Base-by-base conservation (phyloP, 768 basidiomycete genomes). In the Dioszegia crocea region DNA sequence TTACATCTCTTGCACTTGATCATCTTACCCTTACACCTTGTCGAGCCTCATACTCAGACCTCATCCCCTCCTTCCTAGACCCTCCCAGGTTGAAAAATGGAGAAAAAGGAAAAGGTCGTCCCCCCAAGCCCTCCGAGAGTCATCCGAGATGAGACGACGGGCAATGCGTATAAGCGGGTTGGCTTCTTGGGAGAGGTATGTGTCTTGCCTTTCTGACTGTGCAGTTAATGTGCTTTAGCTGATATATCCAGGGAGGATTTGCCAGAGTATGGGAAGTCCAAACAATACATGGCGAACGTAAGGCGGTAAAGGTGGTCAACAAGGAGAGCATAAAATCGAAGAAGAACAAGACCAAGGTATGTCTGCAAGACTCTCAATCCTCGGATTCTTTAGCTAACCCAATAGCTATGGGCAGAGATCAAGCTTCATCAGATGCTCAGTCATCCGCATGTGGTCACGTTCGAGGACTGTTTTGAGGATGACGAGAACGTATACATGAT, bases 401-500 rank as follows among this genome's bases (percentile, higher is more conserved):
- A 38, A 26, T 50, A 97, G 94, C 84, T 99, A 45, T 99, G 92
- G 71, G 93, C 94, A 60, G 94, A 99, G 82, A 99, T 99, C 71
- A 96, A 94, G 81, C 91, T 99, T 47, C 94, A 99, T 77, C 85
- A 87, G 60, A 86, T 89, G 14, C 83, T 99, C 46, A 78, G 84
- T 24, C 94, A 98, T 67, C 89, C 91, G 17, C 93, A 99, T 77
- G 90, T 99, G 62, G 92, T 97, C 51, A 78, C 80, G 11, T 97
- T 98, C 76, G 82, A 86, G 51, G 91, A 96, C 64, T 94, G 92
- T 77, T 98, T 97, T 71, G 93, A 99, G 76, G 94, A 96, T 68
- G 83, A 85, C 11, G 86, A 89, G 54, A 92, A 97, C 75, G 94
- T 99, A 23, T 99, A 98, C 79, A 94, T 99, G 88, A 87, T 87